Percentiles rank a stretch among this genome's conserved stretches.
These are phyloP conservation scores for Afroboletus lepidellus DNA, from an alignment of 1,284 basidiomycete genomes.

Conservation along the genomic window DNA sequence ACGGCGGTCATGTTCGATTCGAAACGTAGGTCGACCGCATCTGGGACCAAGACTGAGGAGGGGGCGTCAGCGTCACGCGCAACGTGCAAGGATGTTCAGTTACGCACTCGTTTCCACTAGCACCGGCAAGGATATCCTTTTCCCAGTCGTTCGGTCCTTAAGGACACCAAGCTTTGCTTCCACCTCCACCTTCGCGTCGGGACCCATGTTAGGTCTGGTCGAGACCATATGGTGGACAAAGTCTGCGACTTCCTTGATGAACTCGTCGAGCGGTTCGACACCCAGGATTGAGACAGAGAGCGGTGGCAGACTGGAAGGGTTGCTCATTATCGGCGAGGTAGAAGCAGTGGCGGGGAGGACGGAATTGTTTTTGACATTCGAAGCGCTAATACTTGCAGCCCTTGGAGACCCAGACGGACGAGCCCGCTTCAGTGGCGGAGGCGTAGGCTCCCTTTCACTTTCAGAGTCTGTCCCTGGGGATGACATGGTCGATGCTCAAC, in stretches of 20 bases:
- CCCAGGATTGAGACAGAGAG: slow-evolving; percentile 89
- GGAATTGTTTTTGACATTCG: slow-evolving; percentile 23
- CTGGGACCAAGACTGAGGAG: slow-evolving; percentile 49
- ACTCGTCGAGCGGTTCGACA: slow-evolving; percentile 92
- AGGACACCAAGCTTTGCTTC: slow-evolving; percentile 93
- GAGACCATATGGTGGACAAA: slow-evolving; percentile 77
- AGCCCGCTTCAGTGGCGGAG: slow-evolving; percentile 29
- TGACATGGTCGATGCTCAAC: slow-evolving; percentile 28
- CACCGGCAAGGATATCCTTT: slow-evolving; percentile 70
- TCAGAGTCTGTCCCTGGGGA: slow-evolving; percentile 33
- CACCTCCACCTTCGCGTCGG: slow-evolving; percentile 64
- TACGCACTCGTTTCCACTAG: slow-evolving; percentile 85
- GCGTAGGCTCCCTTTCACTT: slow-evolving; percentile 29
- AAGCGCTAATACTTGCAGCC: slow-evolving; percentile 10
- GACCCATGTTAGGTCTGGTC: slow-evolving; percentile 48
- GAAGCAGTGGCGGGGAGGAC: slow-evolving; percentile 7
- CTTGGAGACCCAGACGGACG: slow-evolving; percentile 26
- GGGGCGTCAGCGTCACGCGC: slow-evolving; percentile 5
- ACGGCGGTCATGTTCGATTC: slow-evolving; percentile 91
- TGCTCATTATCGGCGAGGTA: slow-evolving; percentile 26
- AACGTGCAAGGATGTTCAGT: neutral
- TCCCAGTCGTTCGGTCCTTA: slow-evolving; percentile 55
- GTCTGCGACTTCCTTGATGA: slow-evolving; percentile 88
- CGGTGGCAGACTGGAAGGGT: slow-evolving; percentile 46
- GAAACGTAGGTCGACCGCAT: slow-evolving; percentile 66